Percentiles rank a stretch among this genome's conserved stretches.
Conservation (phyloP, 805 yeast genomes). For the Wickerhamiella nectarea region DNA sequence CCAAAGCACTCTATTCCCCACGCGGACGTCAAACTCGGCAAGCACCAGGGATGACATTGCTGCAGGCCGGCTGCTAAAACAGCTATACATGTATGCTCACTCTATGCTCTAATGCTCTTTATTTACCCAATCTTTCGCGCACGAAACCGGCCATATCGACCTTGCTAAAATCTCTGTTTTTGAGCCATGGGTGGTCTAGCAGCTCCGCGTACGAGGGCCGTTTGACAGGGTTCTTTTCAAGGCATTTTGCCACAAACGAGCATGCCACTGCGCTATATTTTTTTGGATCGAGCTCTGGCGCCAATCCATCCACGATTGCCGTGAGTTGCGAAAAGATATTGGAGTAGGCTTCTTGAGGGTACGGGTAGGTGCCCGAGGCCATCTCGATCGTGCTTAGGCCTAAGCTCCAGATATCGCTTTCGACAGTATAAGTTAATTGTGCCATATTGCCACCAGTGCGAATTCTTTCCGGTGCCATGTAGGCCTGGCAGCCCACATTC, state of each 20-base stretch:
- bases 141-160: slow-evolving; percentile 31
- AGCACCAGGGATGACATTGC: slow-evolving; percentile 29
- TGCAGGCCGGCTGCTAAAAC: background rate
- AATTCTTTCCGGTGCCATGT: slow-evolving; percentile 98
- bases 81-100: too few relatives aligned
- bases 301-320: slow-evolving; percentile 93
- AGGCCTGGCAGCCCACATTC: slow-evolving; percentile 93
- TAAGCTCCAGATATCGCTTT: slow-evolving; percentile 89
- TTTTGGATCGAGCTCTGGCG: slow-evolving; percentile 59
- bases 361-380: slow-evolving; percentile 88
- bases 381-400: slow-evolving; percentile 79
- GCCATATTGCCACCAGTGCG: slow-evolving; percentile 20
- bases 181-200: slow-evolving; percentile 74
- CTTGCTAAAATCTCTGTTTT: slow-evolving; percentile 26
- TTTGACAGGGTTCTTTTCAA: slow-evolving; percentile 64
- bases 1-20: slow-evolving; percentile 40
- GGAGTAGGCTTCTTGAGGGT: slow-evolving; percentile 84
- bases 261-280: slow-evolving; percentile 63
- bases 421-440: slow-evolving; percentile 73
- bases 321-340: slow-evolving; percentile 84
- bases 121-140: slow-evolving; percentile 12
- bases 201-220: slow-evolving; percentile 73
- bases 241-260: slow-evolving; percentile 54
- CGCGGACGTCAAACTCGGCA: slow-evolving; percentile 38
- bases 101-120: too few relatives aligned